Evolutionary conservation across 257 asterid species (phyloP).

Genomic region (Solanum lycopersicoides): DNA sequence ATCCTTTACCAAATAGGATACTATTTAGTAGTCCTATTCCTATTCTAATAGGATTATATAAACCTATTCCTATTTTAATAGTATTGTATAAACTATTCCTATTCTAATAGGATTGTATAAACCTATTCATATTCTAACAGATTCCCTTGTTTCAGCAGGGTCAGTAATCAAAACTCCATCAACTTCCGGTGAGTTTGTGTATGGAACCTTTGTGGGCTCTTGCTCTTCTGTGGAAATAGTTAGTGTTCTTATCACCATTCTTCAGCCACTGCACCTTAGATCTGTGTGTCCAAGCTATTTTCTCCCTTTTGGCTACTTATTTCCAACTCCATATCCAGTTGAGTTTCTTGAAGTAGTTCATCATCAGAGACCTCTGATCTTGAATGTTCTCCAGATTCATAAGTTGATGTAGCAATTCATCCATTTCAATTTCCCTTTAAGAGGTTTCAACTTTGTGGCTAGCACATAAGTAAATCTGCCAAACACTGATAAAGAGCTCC

Average conservation of each 20-base stretch:
- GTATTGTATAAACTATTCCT: no score
- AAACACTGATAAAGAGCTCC: neutral
- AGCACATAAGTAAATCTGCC: neutral
- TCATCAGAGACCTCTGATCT: neutral
- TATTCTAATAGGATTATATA: no score
- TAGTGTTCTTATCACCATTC: neutral
- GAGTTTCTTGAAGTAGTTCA: neutral
- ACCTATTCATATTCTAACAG: no score
- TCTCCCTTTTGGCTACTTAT: neutral
- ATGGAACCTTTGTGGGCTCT: neutral
- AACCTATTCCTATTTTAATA: no score
- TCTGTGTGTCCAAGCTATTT: neutral
- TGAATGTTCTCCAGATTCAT: neutral
- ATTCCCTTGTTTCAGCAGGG: neutral
- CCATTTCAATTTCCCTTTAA: neutral
- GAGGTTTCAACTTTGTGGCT: neutral
- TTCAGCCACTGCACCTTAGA: neutral
- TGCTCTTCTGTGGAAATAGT: neutral
- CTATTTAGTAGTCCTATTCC: no score
- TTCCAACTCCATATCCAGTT: neutral
- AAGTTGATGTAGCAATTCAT: neutral
- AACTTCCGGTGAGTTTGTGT: neutral
- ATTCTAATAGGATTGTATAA: no score
- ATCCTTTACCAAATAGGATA: no score
- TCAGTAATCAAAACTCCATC: neutral